phyloP scores from a whole-genome alignment of 345 rosid genomes.

The Citrus reticulata region DNA sequence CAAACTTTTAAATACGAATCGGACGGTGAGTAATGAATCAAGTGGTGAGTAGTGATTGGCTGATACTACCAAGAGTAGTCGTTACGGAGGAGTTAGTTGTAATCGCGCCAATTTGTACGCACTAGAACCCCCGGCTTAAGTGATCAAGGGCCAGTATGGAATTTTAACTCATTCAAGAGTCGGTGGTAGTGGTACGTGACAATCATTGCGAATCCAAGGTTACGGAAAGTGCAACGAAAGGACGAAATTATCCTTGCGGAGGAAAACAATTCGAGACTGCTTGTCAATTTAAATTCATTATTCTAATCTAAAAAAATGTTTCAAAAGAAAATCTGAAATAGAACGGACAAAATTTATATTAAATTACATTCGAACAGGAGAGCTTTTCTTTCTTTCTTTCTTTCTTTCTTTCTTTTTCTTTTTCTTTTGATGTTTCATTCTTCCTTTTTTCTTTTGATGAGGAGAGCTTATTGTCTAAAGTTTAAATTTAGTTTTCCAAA shows the following conservation, averaged over 20 bases:
- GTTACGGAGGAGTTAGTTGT: not conserved
- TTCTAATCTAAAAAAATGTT: not conserved
- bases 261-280: too few species aligned
- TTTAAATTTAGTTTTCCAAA: too few species aligned
- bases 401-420: too few species aligned
- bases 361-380: too few species aligned
- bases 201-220: slow-evolving; percentile 8
- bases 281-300: too few species aligned
- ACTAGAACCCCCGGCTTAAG: not conserved
- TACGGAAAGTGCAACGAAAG: not conserved
- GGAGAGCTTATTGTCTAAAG: too few species aligned
- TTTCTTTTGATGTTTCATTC: too few species aligned
- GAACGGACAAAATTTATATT: too few species aligned
- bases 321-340: too few species aligned
- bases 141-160: not conserved
- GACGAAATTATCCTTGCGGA: slow-evolving; percentile 8
- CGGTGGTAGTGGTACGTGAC: slow-evolving; percentile 1
- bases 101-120: not conserved
- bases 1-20: not conserved
- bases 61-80: not conserved
- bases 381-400: too few species aligned
- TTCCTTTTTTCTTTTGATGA: too few species aligned
- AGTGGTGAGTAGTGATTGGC: not conserved
- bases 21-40: not conserved
- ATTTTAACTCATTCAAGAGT: not conserved